A percentile compares a stretch with the other conserved stretches of the same genome.
Evolutionary conservation across 2,329 filamentous ascomycete genomes (phyloP).

Genomic region (Berkeleyomyces rouxiae): DNA sequence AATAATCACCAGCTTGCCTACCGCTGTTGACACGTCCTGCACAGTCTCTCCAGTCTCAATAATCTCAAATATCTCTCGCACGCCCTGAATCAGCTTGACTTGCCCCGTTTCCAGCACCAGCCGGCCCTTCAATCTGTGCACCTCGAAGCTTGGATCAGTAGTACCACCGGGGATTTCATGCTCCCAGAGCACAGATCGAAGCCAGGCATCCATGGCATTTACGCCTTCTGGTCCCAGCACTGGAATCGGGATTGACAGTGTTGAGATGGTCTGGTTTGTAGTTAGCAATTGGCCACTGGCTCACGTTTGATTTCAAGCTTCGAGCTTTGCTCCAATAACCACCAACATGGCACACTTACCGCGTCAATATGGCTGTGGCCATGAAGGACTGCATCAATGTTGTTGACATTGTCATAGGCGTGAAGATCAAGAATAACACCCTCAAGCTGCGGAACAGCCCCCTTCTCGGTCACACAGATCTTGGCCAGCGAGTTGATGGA

Average conservation of each 20-base stretch:
- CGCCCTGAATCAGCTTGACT: conserved; percentile 71
- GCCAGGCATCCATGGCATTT: conserved; percentile 56
- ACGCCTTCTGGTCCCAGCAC: conserved; percentile 41
- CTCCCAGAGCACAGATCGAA: conserved; percentile 76
- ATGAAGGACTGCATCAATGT: conserved; percentile 53
- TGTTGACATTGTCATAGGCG: conserved; percentile 72
- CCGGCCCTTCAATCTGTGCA: conserved; percentile 77
- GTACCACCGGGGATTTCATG: conserved; percentile 36
- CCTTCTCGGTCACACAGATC: conserved; percentile 65
- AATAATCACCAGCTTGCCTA: conserved; percentile 48
- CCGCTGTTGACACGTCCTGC: conserved; percentile 16
- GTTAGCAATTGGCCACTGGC: neutral
- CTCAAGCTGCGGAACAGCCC: conserved; percentile 64
- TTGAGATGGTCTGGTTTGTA: conserved; percentile 56
- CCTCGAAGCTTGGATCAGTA: conserved; percentile 41
- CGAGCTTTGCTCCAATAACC: no score
- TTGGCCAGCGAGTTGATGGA: conserved; percentile 84
- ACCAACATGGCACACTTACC: conserved; percentile 29
- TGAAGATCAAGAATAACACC: conserved; percentile 79
- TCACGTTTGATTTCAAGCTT: no score
- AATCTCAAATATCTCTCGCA: conserved; percentile 86
- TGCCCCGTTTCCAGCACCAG: conserved; percentile 47
- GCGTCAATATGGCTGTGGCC: conserved; percentile 86
- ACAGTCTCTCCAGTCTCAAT: conserved; percentile 38
- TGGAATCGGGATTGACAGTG: conserved; percentile 54